These are phyloP conservation scores for Pulveroboletus sp. DNA, from an alignment of 768 basidiomycete species.

Conservation along the genomic window DNA sequence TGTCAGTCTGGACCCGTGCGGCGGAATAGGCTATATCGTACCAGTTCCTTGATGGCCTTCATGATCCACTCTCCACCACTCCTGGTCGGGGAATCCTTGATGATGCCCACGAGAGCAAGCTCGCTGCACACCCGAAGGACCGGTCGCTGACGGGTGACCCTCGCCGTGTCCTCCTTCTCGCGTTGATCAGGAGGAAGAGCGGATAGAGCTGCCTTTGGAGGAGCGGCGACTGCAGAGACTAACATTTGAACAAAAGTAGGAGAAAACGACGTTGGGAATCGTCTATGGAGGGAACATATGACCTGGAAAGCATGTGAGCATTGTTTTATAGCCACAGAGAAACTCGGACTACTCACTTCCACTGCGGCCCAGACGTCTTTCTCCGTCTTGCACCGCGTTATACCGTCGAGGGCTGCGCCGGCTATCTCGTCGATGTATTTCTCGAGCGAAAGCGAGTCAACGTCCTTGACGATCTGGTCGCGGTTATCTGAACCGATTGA, in stretches of 20 bases:
- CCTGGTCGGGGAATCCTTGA: conserved; percentile 61
- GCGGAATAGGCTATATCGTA: conserved; percentile 35
- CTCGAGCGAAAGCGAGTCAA: conserved; percentile 83
- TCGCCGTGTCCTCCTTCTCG: conserved; percentile 85
- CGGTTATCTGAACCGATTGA: conserved; percentile 77
- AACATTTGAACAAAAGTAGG: conserved; percentile 62
- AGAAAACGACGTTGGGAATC: conserved; percentile 79
- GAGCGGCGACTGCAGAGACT: conserved; percentile 50
- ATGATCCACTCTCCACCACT: conserved; percentile 89
- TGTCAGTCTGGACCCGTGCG: conserved; percentile 10
- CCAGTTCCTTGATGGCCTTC: conserved; percentile 80
- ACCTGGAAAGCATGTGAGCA: conserved; percentile 45
- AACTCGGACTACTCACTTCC: conserved; percentile 53
- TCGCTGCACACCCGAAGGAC: conserved; percentile 85
- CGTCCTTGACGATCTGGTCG: conserved; percentile 88
- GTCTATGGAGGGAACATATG: conserved; percentile 81
- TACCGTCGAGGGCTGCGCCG: conserved; percentile 80
- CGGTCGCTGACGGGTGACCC: conserved; percentile 79
- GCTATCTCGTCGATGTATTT: conserved; percentile 97
- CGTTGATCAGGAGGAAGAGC: conserved; percentile 67
- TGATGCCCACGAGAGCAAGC: conserved; percentile 81
- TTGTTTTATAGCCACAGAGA: neutral
- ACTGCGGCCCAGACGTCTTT: conserved; percentile 89
- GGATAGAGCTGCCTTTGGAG: conserved; percentile 53
- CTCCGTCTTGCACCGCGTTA: conserved; percentile 84